A percentile compares a stretch with the other conserved stretches of the same genome.
These are phyloP conservation scores for Yamadazyma diddensiae DNA, from an alignment of 1,139 yeast genomes.

Conservation along the genomic window DNA sequence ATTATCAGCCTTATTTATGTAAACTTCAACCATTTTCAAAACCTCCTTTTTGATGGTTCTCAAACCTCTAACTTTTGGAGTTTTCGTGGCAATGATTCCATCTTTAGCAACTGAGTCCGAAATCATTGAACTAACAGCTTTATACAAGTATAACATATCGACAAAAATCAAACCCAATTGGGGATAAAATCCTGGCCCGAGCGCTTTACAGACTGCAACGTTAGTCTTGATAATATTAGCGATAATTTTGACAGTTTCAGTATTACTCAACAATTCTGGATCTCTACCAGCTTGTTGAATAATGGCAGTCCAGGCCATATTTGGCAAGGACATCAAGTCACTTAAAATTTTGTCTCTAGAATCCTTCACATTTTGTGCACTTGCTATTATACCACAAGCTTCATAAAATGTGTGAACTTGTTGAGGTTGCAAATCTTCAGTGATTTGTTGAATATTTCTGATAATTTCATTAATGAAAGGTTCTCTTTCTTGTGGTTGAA, in stretches of 20 bases:
- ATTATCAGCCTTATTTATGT: slow-evolving; percentile 83
- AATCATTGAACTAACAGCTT: slow-evolving; percentile 87
- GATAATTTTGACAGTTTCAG: slow-evolving; percentile 88
- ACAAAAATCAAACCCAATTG: slow-evolving; percentile 85
- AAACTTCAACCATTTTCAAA: slow-evolving; percentile 83
- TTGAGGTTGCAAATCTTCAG: slow-evolving; percentile 92
- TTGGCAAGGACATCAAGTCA: slow-evolving; percentile 87
- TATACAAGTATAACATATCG: slow-evolving; percentile 86
- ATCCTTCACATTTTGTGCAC: slow-evolving; percentile 67
- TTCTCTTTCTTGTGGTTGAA: slow-evolving; percentile 82
- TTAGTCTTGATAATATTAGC: slow-evolving; percentile 94
- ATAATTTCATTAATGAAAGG: slow-evolving; percentile 93
- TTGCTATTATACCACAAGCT: slow-evolving; percentile 92
- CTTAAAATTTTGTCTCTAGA: slow-evolving; percentile 69
- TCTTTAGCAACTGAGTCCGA: slow-evolving; percentile 75
- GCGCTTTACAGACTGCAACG: slow-evolving; percentile 87
- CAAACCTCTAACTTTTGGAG: slow-evolving; percentile 92
- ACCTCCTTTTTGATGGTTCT: slow-evolving; percentile 96
- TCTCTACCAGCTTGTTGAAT: slow-evolving; percentile 85
- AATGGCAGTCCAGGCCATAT: slow-evolving; percentile 90
- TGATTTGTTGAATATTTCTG: slow-evolving; percentile 74
- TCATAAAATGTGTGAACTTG: slow-evolving; percentile 97
- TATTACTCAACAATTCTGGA: slow-evolving; percentile 76
- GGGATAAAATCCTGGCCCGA: slow-evolving; percentile 88
- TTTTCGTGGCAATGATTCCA: slow-evolving; percentile 86